Evolutionary conservation across 768 basidiomycete genomes (phyloP).

Genomic region (Paxillus involutus): DNA sequence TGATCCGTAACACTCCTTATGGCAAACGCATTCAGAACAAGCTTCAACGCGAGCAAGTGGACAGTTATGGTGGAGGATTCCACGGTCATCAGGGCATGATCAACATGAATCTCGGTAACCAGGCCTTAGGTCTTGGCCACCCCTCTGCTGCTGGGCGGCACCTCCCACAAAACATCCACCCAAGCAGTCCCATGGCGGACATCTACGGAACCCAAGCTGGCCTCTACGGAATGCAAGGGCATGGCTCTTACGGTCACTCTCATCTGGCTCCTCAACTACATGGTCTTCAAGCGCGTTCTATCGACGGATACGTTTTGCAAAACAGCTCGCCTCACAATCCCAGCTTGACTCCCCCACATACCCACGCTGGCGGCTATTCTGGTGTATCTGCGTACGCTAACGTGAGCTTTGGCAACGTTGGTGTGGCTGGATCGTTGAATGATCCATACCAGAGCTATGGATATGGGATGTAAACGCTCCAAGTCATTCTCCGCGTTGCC

Average conservation of each 20-base stretch:
- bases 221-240: constrained; percentile 59
- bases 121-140: constrained; percentile 48
- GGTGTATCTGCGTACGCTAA: constrained; percentile 53
- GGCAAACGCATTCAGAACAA: constrained; percentile 99
- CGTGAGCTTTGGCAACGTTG: constrained; percentile 50
- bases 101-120: constrained; percentile 54
- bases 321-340: constrained; percentile 67
- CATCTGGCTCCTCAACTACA: constrained; percentile 59
- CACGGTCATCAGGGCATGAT: constrained; percentile 60
- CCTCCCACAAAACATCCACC: constrained; percentile 51
- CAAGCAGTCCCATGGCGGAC: constrained; percentile 56
- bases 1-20: constrained; percentile 99
- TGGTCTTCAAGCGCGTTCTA: constrained; percentile 64
- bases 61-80: constrained; percentile 57
- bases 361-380: constrained; percentile 55
- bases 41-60: constrained; percentile 90
- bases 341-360: constrained; percentile 56
- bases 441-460: constrained; percentile 82
- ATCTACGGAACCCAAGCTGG: constrained; percentile 63
- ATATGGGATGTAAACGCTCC: constrained; percentile 69
- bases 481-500: constrained; percentile 28
- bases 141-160: constrained; percentile 52
- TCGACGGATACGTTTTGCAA: constrained; percentile 82
- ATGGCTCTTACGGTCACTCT: constrained; percentile 57
- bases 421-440: constrained; percentile 52